These are phyloP conservation scores for Bryum argenteum DNA, from an alignment of 225 moss, liverwort and hornwort species.

Conservation along the genomic window DNA sequence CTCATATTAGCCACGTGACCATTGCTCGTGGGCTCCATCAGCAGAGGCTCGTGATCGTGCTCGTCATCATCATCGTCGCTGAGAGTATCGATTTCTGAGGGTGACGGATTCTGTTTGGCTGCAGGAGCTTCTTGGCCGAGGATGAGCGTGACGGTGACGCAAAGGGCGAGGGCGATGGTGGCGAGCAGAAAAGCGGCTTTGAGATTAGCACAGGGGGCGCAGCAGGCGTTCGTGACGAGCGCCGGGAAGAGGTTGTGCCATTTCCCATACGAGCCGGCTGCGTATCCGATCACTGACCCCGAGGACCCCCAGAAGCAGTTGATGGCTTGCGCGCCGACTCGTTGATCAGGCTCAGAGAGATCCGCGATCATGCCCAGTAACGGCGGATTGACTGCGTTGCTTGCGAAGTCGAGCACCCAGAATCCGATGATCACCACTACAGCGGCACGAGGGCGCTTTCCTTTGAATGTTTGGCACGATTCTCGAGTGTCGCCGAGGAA, in stretches of 20 bases:
- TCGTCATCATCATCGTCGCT: constrained; percentile 10
- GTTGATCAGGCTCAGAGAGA: constrained; percentile 63
- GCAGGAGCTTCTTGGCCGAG: constrained; percentile 50
- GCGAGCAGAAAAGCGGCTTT: constrained; percentile 76
- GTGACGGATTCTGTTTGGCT: background rate
- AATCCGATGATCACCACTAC: constrained; percentile 71
- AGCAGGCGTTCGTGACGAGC: constrained; percentile 67
- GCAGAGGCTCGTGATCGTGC: constrained; percentile 5
- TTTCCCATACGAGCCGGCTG: constrained; percentile 69
- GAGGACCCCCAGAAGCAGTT: constrained; percentile 77
- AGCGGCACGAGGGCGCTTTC: constrained; percentile 59
- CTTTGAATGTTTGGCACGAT: constrained; percentile 50
- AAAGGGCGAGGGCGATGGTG: constrained; percentile 62
- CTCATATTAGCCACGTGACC: background rate
- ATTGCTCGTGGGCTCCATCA: background rate
- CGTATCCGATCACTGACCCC: constrained; percentile 73
- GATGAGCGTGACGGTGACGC: constrained; percentile 59
- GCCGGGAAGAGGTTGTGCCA: constrained; percentile 72
- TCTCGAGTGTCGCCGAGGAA: constrained; percentile 66
- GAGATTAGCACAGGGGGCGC: constrained; percentile 74
- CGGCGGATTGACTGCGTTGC: constrained; percentile 73
- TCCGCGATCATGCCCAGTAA: constrained; percentile 69
- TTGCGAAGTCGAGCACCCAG: constrained; percentile 79
- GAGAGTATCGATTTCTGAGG: constrained; percentile 24
- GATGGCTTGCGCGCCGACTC: constrained; percentile 71